Percentiles rank a stretch among this genome's conserved stretches.
Evolutionary conservation across 2,329 filamentous ascomycete species (phyloP).

Genomic region (Pyricularia grisea): DNA sequence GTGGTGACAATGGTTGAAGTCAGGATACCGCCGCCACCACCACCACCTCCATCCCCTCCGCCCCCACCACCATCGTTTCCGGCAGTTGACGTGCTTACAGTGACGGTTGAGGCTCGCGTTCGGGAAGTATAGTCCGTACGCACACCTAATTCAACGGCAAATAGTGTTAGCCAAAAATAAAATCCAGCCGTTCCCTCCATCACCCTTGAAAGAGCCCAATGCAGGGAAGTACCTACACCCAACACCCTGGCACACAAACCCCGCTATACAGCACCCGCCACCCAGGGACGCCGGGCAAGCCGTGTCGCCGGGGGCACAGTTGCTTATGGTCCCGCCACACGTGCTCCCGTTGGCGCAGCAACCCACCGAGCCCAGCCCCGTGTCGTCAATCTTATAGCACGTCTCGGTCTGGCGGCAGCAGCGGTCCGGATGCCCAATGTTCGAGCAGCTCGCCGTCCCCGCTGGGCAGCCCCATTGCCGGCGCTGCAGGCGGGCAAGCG

Average conservation of each 20-base stretch:
- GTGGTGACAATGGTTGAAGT: constrained; percentile 25
- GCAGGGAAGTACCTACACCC: constrained; percentile 48
- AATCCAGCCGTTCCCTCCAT: background rate
- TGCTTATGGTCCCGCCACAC: constrained; percentile 54
- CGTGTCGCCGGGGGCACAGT: constrained; percentile 52
- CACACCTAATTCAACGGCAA: constrained; percentile 19
- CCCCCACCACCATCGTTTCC: background rate
- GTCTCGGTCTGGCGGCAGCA: constrained; percentile 60
- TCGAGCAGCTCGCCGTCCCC: constrained; percentile 55
- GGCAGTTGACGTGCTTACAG: background rate
- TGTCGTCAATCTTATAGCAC: constrained; percentile 56
- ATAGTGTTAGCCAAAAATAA: background rate
- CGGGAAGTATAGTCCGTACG: constrained; percentile 15
- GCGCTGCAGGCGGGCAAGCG: constrained; percentile 37
- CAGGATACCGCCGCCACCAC: background rate
- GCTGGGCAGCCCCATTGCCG: constrained; percentile 57
- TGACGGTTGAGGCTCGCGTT: constrained; percentile 7
- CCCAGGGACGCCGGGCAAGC: constrained; percentile 56
- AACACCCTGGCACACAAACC: constrained; percentile 58
- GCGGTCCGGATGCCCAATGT: constrained; percentile 57
- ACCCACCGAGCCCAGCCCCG: constrained; percentile 57
- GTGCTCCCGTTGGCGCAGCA: constrained; percentile 60
- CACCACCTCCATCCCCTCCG: background rate
- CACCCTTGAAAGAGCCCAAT: background rate
- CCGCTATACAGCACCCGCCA: constrained; percentile 68